These are phyloP conservation scores for Suhomyces sp. DNA, from an alignment of 805 yeast genomes.

Conservation along the genomic window DNA sequence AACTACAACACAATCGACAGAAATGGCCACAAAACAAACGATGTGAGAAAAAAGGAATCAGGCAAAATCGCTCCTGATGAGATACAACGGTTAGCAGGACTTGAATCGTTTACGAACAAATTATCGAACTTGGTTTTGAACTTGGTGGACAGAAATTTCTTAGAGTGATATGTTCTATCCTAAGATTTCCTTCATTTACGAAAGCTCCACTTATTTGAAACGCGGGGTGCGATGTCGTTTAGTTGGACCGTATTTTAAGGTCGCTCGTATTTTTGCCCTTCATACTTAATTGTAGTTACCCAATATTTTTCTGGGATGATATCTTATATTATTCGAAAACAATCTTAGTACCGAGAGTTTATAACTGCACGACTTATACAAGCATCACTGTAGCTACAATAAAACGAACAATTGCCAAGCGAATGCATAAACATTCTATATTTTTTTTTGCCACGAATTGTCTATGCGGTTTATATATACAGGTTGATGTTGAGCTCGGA, in stretches of 20 bases:
- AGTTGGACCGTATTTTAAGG: background rate
- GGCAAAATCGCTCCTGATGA: background rate
- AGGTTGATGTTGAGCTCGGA: background rate
- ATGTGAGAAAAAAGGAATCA: background rate
- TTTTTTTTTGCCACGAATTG: too few relatives aligned
- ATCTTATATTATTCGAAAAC: background rate
- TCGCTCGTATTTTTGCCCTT: background rate
- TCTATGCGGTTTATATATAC: too few relatives aligned
- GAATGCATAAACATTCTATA: background rate
- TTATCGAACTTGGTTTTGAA: slow-evolving; percentile 8
- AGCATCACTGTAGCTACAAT: too few relatives aligned
- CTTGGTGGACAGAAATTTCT: slow-evolving; percentile 1
- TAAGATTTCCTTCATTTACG: background rate
- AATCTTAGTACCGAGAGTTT: background rate
- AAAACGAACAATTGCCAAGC: too few relatives aligned
- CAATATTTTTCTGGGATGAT: background rate
- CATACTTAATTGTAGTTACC: background rate
- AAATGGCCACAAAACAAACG: background rate
- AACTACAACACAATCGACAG: background rate
- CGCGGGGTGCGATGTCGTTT: background rate
- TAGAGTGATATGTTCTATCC: background rate
- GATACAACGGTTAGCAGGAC: background rate
- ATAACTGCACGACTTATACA: background rate
- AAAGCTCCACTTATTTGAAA: background rate
- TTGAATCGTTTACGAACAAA: slow-evolving; percentile 6